Evolutionary conservation across 164 flowering plant genomes (phyloP), one percentile per base, ranked within the genome.

Genomic region (Annona cherimola): DNA sequence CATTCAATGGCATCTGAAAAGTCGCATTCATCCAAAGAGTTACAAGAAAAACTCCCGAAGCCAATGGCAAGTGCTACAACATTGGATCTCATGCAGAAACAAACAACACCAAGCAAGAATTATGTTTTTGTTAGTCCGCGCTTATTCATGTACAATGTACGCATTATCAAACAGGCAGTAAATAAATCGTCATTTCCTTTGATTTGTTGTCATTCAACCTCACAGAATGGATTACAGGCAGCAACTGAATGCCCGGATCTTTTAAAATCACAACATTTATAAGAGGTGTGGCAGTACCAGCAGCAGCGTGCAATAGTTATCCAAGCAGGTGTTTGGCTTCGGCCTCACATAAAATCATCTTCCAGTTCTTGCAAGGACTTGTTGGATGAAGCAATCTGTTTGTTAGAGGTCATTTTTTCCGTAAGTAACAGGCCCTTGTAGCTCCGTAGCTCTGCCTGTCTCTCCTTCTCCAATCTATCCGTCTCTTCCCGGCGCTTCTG

Each of bases 371-470:
- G 97, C 75, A 94, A 74, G 45, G 97, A 87, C 81, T 92, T 94
- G 84, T 78, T 82, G 63, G 82, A 45, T 42, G 94, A 71, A 14
- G 94, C 99, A 74, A 94, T 86, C 63, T 94, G 86, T 78, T 91
- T 94, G 85, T 94, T 94, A 8, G 97, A 92, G 46, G 96, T 94
- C 99, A 94, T 94, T 66, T 94, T 94, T 19, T 90, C 97, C 2
- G 95, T 77, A 2, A 94, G 93, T 97, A 94, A 91, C 83, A 94
- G 76, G 40, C 92, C 90, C 81, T 92, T 94, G 94, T 94, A 94
- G 95, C 97, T 94, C 82, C 97, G 78, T 20, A 87, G 71, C 78
- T 94, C 99, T 6, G 97, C 88, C 76, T 90, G 98, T 71, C 76
- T 92, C 84, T 94, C 99, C 82, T 90, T 94, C 62, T 94, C 97